Evolutionary conservation across 2,329 filamentous ascomycete genomes (phyloP).

Genomic region (Fonsecaea pedrosoi): DNA sequence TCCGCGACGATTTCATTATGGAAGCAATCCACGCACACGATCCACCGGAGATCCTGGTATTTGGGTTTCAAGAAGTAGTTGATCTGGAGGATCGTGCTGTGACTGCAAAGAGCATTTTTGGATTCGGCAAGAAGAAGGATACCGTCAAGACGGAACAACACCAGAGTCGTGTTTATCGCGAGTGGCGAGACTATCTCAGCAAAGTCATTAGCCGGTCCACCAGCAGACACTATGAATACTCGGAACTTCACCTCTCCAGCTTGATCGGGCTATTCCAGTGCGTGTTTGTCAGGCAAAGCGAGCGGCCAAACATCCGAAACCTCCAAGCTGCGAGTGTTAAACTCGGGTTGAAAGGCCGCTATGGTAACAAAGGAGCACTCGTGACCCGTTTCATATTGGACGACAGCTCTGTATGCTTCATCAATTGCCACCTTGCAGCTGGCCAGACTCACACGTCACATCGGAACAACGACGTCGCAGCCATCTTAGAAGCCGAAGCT

Average conservation of each 20-base stretch:
- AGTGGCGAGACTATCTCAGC: constrained; percentile 90
- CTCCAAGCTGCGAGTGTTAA: constrained; percentile 85
- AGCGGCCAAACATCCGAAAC: constrained; percentile 77
- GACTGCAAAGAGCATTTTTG: constrained; percentile 93
- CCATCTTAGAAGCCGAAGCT: constrained; percentile 79
- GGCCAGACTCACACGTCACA: constrained; percentile 89
- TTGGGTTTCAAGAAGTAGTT: constrained; percentile 98
- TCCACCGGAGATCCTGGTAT: constrained; percentile 87
- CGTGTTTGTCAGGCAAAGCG: constrained; percentile 84
- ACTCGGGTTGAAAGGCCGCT: constrained; percentile 90
- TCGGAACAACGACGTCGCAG: constrained; percentile 89
- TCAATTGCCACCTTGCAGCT: constrained; percentile 96
- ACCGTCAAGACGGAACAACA: constrained; percentile 78
- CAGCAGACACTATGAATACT: constrained; percentile 77
- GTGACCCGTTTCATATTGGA: constrained; percentile 91
- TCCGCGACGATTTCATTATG: constrained; percentile 79
- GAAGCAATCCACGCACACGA: constrained; percentile 77
- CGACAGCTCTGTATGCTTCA: constrained; percentile 91
- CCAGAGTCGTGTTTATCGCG: constrained; percentile 96
- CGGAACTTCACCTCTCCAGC: constrained; percentile 84
- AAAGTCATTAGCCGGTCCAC: constrained; percentile 83
- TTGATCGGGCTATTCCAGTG: constrained; percentile 96
- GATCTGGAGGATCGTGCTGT: constrained; percentile 97
- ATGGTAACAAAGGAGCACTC: constrained; percentile 96
- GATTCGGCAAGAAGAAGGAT: constrained; percentile 76